Percentiles rank a stretch among this genome's conserved stretches.
phyloP scores from a whole-genome alignment of 495 filamentous ascomycete genomes.

The Amphirosellinia nigrospora region DNA sequence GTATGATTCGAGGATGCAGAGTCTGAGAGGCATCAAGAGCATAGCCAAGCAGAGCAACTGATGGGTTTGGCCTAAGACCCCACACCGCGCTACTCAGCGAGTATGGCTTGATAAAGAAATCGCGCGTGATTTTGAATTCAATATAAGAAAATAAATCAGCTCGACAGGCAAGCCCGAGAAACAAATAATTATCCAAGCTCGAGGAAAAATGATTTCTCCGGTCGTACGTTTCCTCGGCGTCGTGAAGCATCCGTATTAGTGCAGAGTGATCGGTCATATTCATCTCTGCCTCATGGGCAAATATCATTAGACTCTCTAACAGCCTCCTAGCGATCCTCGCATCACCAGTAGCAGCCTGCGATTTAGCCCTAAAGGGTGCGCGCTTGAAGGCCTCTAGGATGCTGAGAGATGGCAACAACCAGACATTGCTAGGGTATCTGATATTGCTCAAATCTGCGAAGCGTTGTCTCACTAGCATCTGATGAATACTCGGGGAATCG shows the following conservation, averaged over 20 bases:
- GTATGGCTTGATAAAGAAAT: not conserved
- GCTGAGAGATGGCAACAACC: slow-evolving; percentile 8
- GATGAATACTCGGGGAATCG: not conserved
- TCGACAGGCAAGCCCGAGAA: not conserved
- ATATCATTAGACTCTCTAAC: not conserved
- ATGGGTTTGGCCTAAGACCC: not conserved
- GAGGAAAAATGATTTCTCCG: not conserved
- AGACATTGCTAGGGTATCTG: not conserved
- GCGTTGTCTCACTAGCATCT: not conserved
- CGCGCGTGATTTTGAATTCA: not conserved
- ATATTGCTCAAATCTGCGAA: not conserved
- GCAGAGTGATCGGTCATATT: slow-evolving; percentile 4
- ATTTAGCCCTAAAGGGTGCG: not conserved
- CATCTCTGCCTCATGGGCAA: not conserved
- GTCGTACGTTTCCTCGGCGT: not conserved
- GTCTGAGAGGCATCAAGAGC: not conserved
- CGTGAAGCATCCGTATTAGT: not conserved
- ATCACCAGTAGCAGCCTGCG: not conserved
- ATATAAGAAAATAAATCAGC: slow-evolving; percentile 5
- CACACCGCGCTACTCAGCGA: no score
- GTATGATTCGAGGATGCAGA: slow-evolving; percentile 7
- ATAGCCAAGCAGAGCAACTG: not conserved
- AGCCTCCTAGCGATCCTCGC: not conserved
- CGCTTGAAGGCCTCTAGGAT: slow-evolving; percentile 8
- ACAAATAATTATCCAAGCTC: not conserved